Percentiles rank a stretch among this genome's conserved stretches.
Evolutionary conservation across 2,329 filamentous ascomycete genomes (phyloP).

Genomic region (Sporothrix phasma): DNA sequence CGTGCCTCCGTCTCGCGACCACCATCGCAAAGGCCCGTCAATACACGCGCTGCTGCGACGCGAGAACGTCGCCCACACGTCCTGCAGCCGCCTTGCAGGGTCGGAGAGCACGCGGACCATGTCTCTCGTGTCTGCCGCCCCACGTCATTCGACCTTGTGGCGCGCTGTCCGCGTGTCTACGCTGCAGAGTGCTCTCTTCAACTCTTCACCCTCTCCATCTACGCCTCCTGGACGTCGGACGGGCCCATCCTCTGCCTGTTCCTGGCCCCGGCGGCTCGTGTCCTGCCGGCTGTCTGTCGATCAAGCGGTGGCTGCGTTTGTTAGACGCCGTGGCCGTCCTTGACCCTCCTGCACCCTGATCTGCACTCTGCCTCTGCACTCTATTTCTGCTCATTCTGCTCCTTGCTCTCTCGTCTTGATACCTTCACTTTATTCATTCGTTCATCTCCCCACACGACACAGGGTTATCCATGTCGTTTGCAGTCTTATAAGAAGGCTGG

Average conservation of each 20-base stretch:
- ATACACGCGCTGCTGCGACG: constrained; percentile 4
- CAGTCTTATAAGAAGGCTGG: constrained; percentile 1
- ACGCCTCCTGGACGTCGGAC: background rate
- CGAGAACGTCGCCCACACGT: background rate
- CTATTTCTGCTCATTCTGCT: background rate
- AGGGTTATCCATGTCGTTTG: background rate
- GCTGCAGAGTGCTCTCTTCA: background rate
- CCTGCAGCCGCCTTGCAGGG: background rate
- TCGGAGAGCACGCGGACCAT: no score
- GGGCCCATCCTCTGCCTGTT: background rate
- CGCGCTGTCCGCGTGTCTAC: background rate
- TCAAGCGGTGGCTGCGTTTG: constrained; percentile 1
- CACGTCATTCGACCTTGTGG: background rate
- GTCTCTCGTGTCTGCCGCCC: background rate
- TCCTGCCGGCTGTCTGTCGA: background rate
- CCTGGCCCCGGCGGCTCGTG: background rate
- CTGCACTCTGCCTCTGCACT: no score
- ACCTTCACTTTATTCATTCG: background rate
- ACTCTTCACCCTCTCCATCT: background rate
- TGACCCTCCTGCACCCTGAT: no score
- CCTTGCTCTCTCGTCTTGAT: background rate
- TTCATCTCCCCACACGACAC: background rate
- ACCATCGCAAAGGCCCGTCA: background rate
- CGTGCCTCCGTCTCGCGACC: background rate
- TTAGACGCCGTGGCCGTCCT: background rate